Evolutionary conservation across 2,329 filamentous ascomycete genomes (phyloP).

Genomic region (Talaromyces funiculosus): DNA sequence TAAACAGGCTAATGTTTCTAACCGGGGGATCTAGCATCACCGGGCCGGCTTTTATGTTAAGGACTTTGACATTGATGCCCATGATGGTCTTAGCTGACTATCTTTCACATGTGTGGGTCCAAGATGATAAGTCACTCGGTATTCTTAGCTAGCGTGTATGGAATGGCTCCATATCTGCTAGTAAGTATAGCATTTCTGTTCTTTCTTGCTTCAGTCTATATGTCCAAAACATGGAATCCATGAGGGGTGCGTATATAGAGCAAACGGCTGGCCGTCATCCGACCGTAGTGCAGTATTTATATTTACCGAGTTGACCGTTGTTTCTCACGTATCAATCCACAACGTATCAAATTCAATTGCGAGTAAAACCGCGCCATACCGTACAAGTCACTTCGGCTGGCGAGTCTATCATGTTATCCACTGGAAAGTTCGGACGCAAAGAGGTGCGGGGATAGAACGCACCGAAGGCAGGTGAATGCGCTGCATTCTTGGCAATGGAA

Average conservation of each 20-base stretch:
- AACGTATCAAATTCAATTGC: no score
- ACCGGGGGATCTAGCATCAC: not conserved
- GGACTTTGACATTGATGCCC: not conserved
- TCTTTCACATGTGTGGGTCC: not conserved
- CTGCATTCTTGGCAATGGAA: not conserved
- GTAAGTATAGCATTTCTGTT: no score
- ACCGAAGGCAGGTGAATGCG: not conserved
- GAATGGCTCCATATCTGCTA: not conserved
- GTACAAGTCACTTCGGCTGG: not conserved
- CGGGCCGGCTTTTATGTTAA: not conserved
- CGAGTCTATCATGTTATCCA: not conserved
- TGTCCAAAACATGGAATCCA: not conserved
- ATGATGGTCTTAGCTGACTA: not conserved
- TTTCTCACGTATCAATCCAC: not conserved
- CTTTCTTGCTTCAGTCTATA: no score
- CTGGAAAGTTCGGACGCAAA: not conserved
- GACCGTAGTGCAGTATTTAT: not conserved
- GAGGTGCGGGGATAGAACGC: not conserved
- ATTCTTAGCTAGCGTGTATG: not conserved
- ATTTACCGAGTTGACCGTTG: not conserved
- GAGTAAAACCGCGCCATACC: not conserved
- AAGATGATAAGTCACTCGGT: not conserved
- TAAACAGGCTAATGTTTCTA: no score
- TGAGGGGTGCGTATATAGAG: not conserved
- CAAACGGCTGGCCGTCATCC: not conserved